Evolutionary conservation across 768 basidiomycete genomes (phyloP).

Genomic region (Rhodosporidiobolus sp.): DNA sequence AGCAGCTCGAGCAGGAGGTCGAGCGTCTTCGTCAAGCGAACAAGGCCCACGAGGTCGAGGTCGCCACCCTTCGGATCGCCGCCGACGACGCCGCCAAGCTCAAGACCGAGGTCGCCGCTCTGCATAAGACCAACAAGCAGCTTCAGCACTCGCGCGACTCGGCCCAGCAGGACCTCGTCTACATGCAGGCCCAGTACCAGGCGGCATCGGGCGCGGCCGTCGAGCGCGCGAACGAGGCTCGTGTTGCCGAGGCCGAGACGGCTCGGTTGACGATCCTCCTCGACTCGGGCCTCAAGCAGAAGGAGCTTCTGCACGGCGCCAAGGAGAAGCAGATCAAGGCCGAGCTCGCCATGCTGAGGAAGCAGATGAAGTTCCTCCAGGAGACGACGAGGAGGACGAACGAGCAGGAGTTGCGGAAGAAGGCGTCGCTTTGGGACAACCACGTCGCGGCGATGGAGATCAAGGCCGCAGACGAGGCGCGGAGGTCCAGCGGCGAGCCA

Average conservation of each 20-base stretch:
- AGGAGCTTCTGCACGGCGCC: conserved; percentile 16
- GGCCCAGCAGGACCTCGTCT: conserved; percentile 28
- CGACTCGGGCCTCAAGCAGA: conserved; percentile 31
- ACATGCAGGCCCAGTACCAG: conserved; percentile 37
- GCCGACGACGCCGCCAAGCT: conserved; percentile 24
- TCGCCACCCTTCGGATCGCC: conserved; percentile 10
- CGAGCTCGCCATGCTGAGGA: conserved; percentile 6
- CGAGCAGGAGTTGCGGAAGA: conserved; percentile 8
- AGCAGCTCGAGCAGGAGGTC: conserved; percentile 33
- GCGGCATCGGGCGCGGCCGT: conserved; percentile 34
- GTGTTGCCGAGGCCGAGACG: conserved; percentile 32
- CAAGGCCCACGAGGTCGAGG: background rate
- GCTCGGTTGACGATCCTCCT: conserved; percentile 16
- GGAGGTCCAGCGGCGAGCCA: background rate
- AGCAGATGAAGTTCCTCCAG: conserved; percentile 6
- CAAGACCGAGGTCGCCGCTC: conserved; percentile 6
- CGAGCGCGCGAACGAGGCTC: conserved; percentile 33
- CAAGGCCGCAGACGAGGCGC: background rate
- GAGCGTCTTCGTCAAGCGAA: background rate
- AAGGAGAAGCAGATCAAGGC: conserved; percentile 1
- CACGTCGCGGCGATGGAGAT: conserved; percentile 11
- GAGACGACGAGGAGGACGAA: conserved; percentile 6
- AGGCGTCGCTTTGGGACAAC: conserved; percentile 38
- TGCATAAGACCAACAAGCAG: conserved; percentile 22
- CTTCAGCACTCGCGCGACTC: conserved; percentile 31